These are phyloP conservation scores for Miamiensis avidus DNA, from an alignment of 169 alveolate genomes.

Conservation along the genomic window DNA sequence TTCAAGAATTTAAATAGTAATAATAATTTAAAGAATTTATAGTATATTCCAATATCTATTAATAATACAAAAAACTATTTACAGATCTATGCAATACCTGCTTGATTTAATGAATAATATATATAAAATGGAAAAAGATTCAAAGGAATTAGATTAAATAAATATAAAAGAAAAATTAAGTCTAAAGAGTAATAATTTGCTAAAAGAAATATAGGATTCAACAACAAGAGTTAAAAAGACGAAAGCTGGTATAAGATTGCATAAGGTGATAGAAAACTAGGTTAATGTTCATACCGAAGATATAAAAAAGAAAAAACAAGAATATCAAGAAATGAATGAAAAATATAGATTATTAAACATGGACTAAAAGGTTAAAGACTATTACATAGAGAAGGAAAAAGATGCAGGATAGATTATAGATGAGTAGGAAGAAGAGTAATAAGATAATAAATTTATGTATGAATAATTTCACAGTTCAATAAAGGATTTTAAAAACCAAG, in stretches of 20 bases:
- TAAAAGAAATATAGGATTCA: background rate
- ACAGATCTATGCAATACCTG: background rate
- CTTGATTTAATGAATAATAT: background rate
- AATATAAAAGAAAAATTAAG: background rate
- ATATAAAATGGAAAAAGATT: background rate
- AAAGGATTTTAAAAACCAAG: too few species aligned
- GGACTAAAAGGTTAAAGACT: too few species aligned
- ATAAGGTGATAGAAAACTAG: background rate
- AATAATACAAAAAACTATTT: too few species aligned
- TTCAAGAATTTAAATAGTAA: background rate
- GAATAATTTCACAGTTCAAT: too few species aligned
- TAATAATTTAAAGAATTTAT: too few species aligned
- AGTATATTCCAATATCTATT: too few species aligned
- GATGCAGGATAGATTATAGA: too few species aligned
- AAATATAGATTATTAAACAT: too few species aligned
- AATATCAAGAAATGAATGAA: too few species aligned
- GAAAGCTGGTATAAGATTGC: background rate
- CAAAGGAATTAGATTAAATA: background rate
- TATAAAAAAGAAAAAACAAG: background rate
- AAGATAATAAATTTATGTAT: too few species aligned
- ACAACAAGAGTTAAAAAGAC: background rate
- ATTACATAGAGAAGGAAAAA: too few species aligned
- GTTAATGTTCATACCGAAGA: background rate
- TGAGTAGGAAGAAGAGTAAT: too few species aligned
- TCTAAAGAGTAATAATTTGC: background rate